A percentile compares a stretch with the other conserved stretches of the same genome.
phyloP scores from a whole-genome alignment of 2,329 filamentous ascomycete species.

The Penicillium sp. region DNA sequence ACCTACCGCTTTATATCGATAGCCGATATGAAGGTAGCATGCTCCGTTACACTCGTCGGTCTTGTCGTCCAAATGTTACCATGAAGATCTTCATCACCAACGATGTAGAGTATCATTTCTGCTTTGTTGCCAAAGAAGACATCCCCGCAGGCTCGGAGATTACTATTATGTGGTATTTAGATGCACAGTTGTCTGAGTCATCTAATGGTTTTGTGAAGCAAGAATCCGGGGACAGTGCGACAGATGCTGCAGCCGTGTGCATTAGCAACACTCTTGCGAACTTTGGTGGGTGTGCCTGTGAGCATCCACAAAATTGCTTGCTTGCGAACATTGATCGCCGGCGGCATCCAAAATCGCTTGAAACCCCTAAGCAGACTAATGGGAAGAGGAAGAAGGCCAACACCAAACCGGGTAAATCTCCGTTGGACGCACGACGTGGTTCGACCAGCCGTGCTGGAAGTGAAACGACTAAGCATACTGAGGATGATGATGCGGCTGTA shows the following conservation, averaged over 20 bases:
- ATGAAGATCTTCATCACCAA: slow-evolving; percentile 83
- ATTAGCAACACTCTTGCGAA: slow-evolving; percentile 51
- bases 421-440: slow-evolving; percentile 53
- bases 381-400: slow-evolving; percentile 52
- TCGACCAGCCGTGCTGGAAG: slow-evolving; percentile 62
- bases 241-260: slow-evolving; percentile 45
- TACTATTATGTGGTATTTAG: slow-evolving; percentile 51
- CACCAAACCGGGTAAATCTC: slow-evolving; percentile 51
- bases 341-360: slow-evolving; percentile 33
- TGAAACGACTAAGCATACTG: slow-evolving; percentile 53
- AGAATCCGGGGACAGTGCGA: slow-evolving; percentile 40
- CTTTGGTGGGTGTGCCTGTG: slow-evolving; percentile 53
- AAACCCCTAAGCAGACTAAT: slow-evolving; percentile 44
- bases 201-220: slow-evolving; percentile 44
- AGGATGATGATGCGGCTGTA: slow-evolving; percentile 58
- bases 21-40: slow-evolving; percentile 82
- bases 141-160: slow-evolving; percentile 61
- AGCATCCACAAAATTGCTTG: slow-evolving; percentile 38
- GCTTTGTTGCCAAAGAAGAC: slow-evolving; percentile 79
- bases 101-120: slow-evolving; percentile 82
- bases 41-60: slow-evolving; percentile 86
- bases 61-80: slow-evolving; percentile 85
- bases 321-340: slow-evolving; percentile 48
- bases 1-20: slow-evolving; percentile 89
- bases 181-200: slow-evolving; percentile 40